These are phyloP conservation scores for Scytalidium sp. DNA, from an alignment of 2,329 filamentous ascomycete genomes.

Conservation along the genomic window DNA sequence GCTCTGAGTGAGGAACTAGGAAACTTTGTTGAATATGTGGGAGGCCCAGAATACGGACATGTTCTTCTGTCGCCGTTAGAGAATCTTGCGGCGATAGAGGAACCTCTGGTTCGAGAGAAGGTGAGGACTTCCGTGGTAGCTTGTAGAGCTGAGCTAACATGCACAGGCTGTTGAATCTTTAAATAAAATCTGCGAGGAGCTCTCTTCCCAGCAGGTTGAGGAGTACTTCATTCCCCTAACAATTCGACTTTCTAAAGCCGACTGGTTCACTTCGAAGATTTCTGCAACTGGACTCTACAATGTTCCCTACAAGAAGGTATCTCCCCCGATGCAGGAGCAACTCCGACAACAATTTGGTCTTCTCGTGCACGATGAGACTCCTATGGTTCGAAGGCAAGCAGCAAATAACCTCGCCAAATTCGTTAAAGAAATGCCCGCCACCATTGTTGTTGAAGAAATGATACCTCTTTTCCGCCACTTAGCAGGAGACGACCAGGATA, in stretches of 20 bases:
- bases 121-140: constrained; percentile 43
- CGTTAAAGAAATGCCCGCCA: constrained; percentile 91
- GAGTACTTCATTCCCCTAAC: constrained; percentile 96
- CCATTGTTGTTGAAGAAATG: constrained; percentile 96
- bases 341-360: constrained; percentile 89
- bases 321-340: constrained; percentile 81
- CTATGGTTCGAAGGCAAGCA: constrained; percentile 96
- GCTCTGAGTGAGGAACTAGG: constrained; percentile 96
- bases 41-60: constrained; percentile 89
- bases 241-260: constrained; percentile 93
- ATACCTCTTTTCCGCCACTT: constrained; percentile 98
- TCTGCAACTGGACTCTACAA: constrained; percentile 96
- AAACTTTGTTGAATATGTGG: constrained; percentile 95
- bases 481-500: constrained; percentile 95
- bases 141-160: constrained; percentile 12
- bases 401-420: constrained; percentile 97
- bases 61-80: constrained; percentile 95
- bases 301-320: constrained; percentile 88
- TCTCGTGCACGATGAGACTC: constrained; percentile 96
- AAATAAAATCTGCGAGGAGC: constrained; percentile 96
- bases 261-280: constrained; percentile 99
- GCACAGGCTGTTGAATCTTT: constrained; percentile 91
- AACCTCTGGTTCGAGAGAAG: constrained; percentile 97
- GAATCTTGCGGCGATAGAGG: constrained; percentile 97
- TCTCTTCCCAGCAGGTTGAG: constrained; percentile 90